These are phyloP conservation scores for Penicillium capsulatum DNA, from an alignment of 2,329 filamentous ascomycete species.

Conservation along the genomic window DNA sequence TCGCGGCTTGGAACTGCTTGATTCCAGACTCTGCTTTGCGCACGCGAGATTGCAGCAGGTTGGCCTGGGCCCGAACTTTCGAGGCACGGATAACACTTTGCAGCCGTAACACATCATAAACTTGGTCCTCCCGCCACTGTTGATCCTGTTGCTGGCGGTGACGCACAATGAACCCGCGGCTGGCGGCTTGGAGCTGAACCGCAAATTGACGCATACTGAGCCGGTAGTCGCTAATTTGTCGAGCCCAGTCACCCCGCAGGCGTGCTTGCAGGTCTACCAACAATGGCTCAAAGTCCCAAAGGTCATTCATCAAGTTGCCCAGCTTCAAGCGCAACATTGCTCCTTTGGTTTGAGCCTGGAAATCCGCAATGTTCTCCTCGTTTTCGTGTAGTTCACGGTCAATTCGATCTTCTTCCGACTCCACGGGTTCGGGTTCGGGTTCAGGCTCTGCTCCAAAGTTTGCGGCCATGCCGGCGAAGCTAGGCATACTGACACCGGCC, in stretches of 20 bases:
- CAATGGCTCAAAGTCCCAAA: slow-evolving; percentile 80
- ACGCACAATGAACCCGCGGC: slow-evolving; percentile 71
- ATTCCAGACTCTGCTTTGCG: slow-evolving; percentile 43
- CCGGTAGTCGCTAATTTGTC: slow-evolving; percentile 77
- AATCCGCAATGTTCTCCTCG: slow-evolving; percentile 65
- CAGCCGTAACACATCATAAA: slow-evolving; percentile 68
- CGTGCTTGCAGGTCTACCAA: slow-evolving; percentile 79
- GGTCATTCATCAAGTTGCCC: slow-evolving; percentile 75
- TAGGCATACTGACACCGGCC: slow-evolving; percentile 91
- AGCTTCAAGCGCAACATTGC: slow-evolving; percentile 72
- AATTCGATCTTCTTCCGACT: slow-evolving; percentile 86
- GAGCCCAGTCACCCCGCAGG: slow-evolving; percentile 80
- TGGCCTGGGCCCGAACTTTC: slow-evolving; percentile 42
- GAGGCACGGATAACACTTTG: slow-evolving; percentile 72
- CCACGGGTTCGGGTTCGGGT: slow-evolving; percentile 66
- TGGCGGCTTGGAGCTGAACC: slow-evolving; percentile 70
- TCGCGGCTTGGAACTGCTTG: slow-evolving; percentile 53
- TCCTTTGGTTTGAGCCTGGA: slow-evolving; percentile 83
- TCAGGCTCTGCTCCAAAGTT: slow-evolving; percentile 85
- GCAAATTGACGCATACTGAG: slow-evolving; percentile 80
- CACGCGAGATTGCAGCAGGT: slow-evolving; percentile 39
- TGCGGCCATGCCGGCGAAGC: slow-evolving; percentile 94
- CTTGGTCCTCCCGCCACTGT: slow-evolving; percentile 68
- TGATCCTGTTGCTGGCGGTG: slow-evolving; percentile 58
- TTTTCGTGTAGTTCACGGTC: slow-evolving; percentile 76